A percentile compares a stretch with the other conserved stretches of the same genome.
phyloP scores from a whole-genome alignment of 2,329 filamentous ascomycete genomes.

The Torrubiellomyces zombiae region DNA sequence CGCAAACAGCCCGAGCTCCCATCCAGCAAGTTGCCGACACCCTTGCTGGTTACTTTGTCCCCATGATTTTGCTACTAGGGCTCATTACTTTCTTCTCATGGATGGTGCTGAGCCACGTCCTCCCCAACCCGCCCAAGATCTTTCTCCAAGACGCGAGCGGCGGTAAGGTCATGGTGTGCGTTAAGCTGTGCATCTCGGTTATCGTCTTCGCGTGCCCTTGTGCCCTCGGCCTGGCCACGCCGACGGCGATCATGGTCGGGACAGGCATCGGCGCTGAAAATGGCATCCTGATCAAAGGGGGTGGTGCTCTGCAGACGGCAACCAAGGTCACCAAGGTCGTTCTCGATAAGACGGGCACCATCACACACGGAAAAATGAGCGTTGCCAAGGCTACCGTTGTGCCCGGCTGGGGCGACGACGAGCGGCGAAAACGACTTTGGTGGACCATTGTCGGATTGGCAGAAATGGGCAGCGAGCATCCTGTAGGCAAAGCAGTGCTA shows the following conservation, averaged over 20 bases:
- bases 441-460: constrained; percentile 94
- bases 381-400: constrained; percentile 58
- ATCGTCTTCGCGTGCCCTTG: constrained; percentile 97
- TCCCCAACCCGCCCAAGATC: constrained; percentile 72
- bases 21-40: constrained; percentile 87
- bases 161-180: constrained; percentile 87
- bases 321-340: constrained; percentile 84
- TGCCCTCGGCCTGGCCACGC: constrained; percentile 86
- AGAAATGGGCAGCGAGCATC: constrained; percentile 91
- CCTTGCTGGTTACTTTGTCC: constrained; percentile 87
- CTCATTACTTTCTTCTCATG: constrained; percentile 73
- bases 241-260: constrained; percentile 96
- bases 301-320: constrained; percentile 75
- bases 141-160: constrained; percentile 69
- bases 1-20: constrained; percentile 82
- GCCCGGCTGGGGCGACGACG: constrained; percentile 50
- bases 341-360: constrained; percentile 88
- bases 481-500: constrained; percentile 80
- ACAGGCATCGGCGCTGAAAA: constrained; percentile 93
- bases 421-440: constrained; percentile 62
- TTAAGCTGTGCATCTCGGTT: constrained; percentile 95
- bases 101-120: constrained; percentile 86
- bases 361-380: constrained; percentile 91
- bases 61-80: constrained; percentile 71
- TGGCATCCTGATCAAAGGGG: constrained; percentile 95